Percentiles rank a stretch among this genome's conserved stretches.
phyloP scores from a whole-genome alignment of 345 rosid species.

The Cardamine chenopodiifolia region DNA sequence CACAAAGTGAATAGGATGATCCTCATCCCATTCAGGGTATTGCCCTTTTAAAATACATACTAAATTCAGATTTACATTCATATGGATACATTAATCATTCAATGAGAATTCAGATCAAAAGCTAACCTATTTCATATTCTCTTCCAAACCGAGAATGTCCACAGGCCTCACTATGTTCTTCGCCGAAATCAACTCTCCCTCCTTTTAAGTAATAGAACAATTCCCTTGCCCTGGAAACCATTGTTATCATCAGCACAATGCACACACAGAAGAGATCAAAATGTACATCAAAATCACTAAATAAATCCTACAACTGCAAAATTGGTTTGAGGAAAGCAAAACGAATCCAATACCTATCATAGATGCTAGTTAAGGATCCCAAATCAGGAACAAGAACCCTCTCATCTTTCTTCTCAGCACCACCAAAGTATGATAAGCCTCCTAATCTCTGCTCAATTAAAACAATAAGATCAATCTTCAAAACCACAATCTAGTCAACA shows the following conservation, averaged over 20 bases:
- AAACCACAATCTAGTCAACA: constrained; percentile 22
- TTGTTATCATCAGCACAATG: constrained; percentile 31
- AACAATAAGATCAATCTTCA: constrained; percentile 20
- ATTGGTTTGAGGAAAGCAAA: neutral
- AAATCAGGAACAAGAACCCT: constrained; percentile 96
- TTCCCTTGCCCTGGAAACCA: constrained; percentile 66
- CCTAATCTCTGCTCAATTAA: constrained; percentile 65
- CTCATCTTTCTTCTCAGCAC: constrained; percentile 97
- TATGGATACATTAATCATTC: neutral
- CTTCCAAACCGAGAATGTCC: constrained; percentile 93
- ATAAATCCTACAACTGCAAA: neutral
- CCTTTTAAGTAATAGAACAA: constrained; percentile 96
- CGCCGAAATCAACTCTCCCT: constrained; percentile 88
- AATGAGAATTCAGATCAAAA: neutral
- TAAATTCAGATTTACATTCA: constrained; percentile 16
- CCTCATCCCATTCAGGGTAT: constrained; percentile 92
- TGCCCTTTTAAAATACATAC: constrained; percentile 57
- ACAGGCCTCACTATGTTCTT: constrained; percentile 85
- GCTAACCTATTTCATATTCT: constrained; percentile 67
- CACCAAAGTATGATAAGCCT: constrained; percentile 90
- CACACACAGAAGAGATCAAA: neutral
- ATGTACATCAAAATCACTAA: neutral
- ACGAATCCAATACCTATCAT: constrained; percentile 64
- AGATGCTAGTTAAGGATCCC: constrained; percentile 89
- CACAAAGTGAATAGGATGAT: constrained; percentile 93